These are phyloP conservation scores for Aspergillus unguis DNA, from an alignment of 2,329 filamentous ascomycete genomes.

Conservation along the genomic window DNA sequence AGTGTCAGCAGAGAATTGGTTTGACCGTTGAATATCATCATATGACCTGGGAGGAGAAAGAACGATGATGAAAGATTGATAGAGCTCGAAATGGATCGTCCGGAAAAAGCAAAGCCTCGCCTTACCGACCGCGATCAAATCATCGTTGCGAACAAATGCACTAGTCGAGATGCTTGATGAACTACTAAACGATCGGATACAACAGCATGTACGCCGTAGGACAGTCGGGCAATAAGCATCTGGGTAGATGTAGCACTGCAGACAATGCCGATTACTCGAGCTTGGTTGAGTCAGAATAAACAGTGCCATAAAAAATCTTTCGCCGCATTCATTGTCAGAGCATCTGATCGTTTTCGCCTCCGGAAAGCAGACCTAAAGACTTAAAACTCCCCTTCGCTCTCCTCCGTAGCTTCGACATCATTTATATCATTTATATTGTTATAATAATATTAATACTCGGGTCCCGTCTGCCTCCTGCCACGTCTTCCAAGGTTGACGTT, in stretches of 20 bases:
- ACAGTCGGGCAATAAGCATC: conserved; percentile 2
- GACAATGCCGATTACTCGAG: neutral
- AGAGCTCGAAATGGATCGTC: neutral
- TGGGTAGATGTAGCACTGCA: neutral
- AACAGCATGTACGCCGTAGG: neutral
- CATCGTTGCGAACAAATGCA: conserved; percentile 2
- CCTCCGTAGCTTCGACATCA: no score
- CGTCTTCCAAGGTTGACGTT: neutral
- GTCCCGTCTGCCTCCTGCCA: neutral
- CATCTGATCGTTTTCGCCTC: conserved; percentile 3
- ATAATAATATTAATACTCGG: neutral
- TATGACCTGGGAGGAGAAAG: neutral
- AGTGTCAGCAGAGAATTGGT: neutral
- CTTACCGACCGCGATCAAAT: conserved; percentile 9
- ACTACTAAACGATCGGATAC: neutral
- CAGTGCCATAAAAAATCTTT: conserved; percentile 6
- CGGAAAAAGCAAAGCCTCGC: conserved; percentile 11
- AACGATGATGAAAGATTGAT: neutral
- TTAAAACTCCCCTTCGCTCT: no score
- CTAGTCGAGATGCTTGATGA: conserved; percentile 6
- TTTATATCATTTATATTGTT: neutral
- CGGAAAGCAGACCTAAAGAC: neutral
- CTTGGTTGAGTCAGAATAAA: conserved; percentile 12
- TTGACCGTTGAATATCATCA: conserved; percentile 5
- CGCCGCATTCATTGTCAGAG: conserved; percentile 10